Conservation (phyloP, 495 filamentous ascomycete species). For the Thozetella sp. region DNA sequence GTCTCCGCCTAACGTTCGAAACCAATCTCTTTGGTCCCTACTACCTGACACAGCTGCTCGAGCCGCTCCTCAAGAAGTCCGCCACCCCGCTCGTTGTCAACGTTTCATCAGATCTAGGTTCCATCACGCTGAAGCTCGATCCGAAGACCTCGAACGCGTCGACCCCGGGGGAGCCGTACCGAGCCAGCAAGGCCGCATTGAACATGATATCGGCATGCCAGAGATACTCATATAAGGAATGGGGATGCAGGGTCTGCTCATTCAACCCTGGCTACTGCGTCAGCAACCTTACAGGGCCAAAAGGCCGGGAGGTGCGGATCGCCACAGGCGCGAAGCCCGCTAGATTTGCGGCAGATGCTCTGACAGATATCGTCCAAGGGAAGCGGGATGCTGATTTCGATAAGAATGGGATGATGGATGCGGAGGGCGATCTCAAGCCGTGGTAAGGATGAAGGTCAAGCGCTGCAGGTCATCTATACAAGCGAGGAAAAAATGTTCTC, state of each 20-base stretch:
- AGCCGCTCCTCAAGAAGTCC: slow-evolving; percentile 44
- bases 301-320: slow-evolving; percentile 24
- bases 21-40: slow-evolving; percentile 50
- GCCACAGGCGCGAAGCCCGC: slow-evolving; percentile 33
- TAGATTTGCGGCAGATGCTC: slow-evolving; percentile 31
- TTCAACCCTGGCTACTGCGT: slow-evolving; percentile 55
- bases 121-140: slow-evolving; percentile 17
- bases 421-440: slow-evolving; percentile 28
- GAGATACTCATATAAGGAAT: slow-evolving; percentile 43
- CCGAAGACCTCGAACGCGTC: slow-evolving; percentile 18
- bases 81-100: slow-evolving; percentile 47
- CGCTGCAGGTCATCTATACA: too few species aligned
- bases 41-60: slow-evolving; percentile 42
- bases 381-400: slow-evolving; percentile 32
- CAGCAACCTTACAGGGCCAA: slow-evolving; percentile 43
- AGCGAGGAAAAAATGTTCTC: too few species aligned
- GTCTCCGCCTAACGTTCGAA: slow-evolving; percentile 41
- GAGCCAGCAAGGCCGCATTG: slow-evolving; percentile 58
- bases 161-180: slow-evolving; percentile 39
- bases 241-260: slow-evolving; percentile 55
- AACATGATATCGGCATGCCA: slow-evolving; percentile 66
- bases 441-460: slow-evolving; percentile 35
- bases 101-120: slow-evolving; percentile 35
- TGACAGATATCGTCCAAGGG: slow-evolving; percentile 40
- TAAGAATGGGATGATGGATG: slow-evolving; percentile 39